Evolutionary conservation across 169 alveolate species (phyloP).

Genomic region (Babesia sp.): DNA sequence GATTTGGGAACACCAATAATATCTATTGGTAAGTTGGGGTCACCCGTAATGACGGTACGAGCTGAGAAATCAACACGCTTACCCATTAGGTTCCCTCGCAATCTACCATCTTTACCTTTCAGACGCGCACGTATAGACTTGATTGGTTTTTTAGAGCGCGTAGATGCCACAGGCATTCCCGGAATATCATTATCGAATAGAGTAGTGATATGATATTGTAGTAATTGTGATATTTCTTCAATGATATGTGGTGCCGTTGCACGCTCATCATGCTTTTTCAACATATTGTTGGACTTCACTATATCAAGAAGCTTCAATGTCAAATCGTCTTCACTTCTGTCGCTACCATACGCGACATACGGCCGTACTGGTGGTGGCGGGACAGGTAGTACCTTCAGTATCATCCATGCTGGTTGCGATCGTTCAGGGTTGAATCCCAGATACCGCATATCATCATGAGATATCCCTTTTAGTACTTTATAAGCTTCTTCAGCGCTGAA

Average conservation of each 20-base stretch:
- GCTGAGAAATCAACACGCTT: constrained; percentile 99
- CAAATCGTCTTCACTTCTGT: constrained; percentile 97
- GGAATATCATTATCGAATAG: constrained; percentile 96
- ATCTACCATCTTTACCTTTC: constrained; percentile 99
- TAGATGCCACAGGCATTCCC: constrained; percentile 94
- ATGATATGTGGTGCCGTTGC: constrained; percentile 92
- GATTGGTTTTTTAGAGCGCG: constrained; percentile 95
- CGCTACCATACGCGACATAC: constrained; percentile 90
- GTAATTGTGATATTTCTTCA: constrained; percentile 87
- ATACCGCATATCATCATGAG: constrained; percentile 87
- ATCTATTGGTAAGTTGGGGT: constrained; percentile 94
- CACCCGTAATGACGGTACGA: constrained; percentile 99
- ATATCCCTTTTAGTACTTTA: constrained; percentile 85
- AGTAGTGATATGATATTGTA: constrained; percentile 96
- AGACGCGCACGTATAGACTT: constrained; percentile 97
- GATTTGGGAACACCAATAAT: constrained; percentile 98
- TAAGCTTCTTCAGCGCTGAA: constrained; percentile 88
- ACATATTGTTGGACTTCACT: constrained; percentile 89
- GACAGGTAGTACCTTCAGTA: constrained; percentile 93
- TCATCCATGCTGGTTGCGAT: constrained; percentile 95
- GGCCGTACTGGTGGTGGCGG: constrained; percentile 99
- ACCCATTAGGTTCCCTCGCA: constrained; percentile 99
- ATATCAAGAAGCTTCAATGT: constrained; percentile 95
- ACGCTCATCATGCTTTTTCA: constrained; percentile 83
- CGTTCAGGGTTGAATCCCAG: constrained; percentile 94